Conservation (phyloP, 768 basidiomycete genomes). For the Pleurotus pulmonarius region DNA sequence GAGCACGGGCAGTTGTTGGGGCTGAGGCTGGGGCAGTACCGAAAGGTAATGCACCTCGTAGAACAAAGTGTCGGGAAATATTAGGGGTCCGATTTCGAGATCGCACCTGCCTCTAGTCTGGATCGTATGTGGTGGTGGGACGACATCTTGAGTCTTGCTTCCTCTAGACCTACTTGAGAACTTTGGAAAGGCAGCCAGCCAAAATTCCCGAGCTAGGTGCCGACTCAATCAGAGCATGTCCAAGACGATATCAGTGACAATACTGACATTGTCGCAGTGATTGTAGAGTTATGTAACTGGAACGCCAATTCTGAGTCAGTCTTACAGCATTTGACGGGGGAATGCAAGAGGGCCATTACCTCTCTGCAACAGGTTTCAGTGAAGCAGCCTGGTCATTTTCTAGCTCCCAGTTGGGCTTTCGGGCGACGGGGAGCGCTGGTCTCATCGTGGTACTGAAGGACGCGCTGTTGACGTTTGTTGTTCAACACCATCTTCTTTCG, state of each 20-base stretch:
- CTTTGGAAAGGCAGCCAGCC: constrained; percentile 67
- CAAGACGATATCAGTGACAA: neutral
- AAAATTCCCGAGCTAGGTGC: constrained; percentile 61
- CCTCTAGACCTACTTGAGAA: constrained; percentile 66
- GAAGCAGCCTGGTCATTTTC: constrained; percentile 24
- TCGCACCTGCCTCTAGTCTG: constrained; percentile 65
- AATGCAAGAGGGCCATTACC: constrained; percentile 29
- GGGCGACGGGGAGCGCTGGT: constrained; percentile 51
- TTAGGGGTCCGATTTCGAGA: constrained; percentile 72
- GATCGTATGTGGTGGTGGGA: constrained; percentile 64
- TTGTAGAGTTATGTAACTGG: constrained; percentile 58
- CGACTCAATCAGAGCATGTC: neutral
- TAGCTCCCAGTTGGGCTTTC: constrained; percentile 58
- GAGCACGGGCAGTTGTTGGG: constrained; percentile 4
- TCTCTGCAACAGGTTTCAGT: constrained; percentile 52
- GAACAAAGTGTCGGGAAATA: constrained; percentile 62
- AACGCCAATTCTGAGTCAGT: neutral
- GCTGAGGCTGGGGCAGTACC: constrained; percentile 18
- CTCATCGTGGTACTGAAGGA: constrained; percentile 10
- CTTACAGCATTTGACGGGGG: no score
- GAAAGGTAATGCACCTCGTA: constrained; percentile 70
- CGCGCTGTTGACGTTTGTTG: constrained; percentile 14
- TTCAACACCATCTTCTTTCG: constrained; percentile 6
- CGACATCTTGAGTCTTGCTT: constrained; percentile 45
- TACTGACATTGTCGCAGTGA: constrained; percentile 68